These are phyloP conservation scores for Penicillium samsonianum DNA, from an alignment of 495 filamentous ascomycete genomes.

Conservation along the genomic window DNA sequence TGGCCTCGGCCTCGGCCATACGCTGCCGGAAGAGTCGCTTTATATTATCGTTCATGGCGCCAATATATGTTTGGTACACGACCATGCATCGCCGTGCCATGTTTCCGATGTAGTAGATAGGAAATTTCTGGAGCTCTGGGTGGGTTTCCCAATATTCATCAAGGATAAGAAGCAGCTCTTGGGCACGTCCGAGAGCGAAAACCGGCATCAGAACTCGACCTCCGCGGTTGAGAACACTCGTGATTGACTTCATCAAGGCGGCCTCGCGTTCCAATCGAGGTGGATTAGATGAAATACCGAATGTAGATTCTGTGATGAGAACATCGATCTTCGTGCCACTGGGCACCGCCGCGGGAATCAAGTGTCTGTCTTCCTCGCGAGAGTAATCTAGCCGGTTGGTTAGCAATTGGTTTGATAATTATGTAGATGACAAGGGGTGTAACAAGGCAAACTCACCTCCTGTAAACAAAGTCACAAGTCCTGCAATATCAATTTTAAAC, in stretches of 20 bases:
- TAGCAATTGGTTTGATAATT: neutral
- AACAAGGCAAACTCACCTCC: constrained; percentile 41
- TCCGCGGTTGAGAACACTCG: constrained; percentile 82
- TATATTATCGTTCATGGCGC: constrained; percentile 98
- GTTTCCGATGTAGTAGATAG: constrained; percentile 96
- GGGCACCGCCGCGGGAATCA: constrained; percentile 88
- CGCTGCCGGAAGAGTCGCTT: constrained; percentile 83
- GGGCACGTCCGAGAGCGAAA: constrained; percentile 89
- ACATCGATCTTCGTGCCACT: constrained; percentile 86
- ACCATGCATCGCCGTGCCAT: constrained; percentile 96
- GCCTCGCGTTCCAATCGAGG: constrained; percentile 88
- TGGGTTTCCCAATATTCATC: constrained; percentile 96
- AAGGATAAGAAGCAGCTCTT: constrained; percentile 90
- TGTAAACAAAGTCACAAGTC: constrained; percentile 93
- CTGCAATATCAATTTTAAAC: constrained; percentile 96
- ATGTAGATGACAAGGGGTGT: neutral
- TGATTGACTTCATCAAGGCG: constrained; percentile 91
- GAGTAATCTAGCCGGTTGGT: constrained; percentile 68
- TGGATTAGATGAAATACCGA: constrained; percentile 88
- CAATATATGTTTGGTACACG: constrained; percentile 96
- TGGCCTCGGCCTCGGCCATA: constrained; percentile 81
- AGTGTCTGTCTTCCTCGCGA: constrained; percentile 88
- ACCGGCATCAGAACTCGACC: constrained; percentile 93
- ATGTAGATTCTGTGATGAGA: constrained; percentile 95
- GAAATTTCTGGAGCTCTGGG: constrained; percentile 78